Evolutionary conservation across 192 early-diverging fungal species (phyloP).

Genomic region (Dispira simplex): DNA sequence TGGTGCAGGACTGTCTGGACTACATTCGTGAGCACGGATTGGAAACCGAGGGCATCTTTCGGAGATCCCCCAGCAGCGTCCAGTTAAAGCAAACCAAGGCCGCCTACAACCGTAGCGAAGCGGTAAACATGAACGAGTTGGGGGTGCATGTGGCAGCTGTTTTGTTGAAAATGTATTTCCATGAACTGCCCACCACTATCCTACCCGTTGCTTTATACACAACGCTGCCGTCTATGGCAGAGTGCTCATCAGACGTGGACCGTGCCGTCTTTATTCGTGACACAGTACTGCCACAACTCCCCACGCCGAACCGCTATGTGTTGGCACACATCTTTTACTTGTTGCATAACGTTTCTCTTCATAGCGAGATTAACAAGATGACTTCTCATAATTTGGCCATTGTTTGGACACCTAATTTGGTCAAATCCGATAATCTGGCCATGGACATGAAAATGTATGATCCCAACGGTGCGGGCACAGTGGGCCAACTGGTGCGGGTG

Average conservation of each 20-base stretch:
- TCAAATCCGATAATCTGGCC: slow-evolving; percentile 32
- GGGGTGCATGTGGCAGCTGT: slow-evolving; percentile 72
- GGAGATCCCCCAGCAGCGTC: slow-evolving; percentile 59
- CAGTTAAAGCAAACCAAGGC: slow-evolving; percentile 47
- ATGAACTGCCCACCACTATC: slow-evolving; percentile 64
- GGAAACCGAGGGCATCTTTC: slow-evolving; percentile 68
- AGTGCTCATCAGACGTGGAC: not conserved
- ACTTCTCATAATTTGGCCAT: slow-evolving; percentile 64
- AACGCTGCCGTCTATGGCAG: slow-evolving; percentile 31
- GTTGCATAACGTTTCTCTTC: slow-evolving; percentile 20
- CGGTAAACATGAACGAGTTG: slow-evolving; percentile 39
- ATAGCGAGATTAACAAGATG: slow-evolving; percentile 52
- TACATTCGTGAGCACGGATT: slow-evolving; percentile 57
- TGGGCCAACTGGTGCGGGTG: not conserved
- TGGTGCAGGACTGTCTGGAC: slow-evolving; percentile 53
- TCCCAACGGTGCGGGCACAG: not conserved
- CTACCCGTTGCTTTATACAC: slow-evolving; percentile 47
- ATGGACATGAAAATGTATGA: slow-evolving; percentile 28
- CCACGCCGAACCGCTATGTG: not conserved
- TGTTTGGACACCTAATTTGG: slow-evolving; percentile 60
- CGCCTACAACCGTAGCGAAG: slow-evolving; percentile 33
- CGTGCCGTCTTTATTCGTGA: slow-evolving; percentile 21
- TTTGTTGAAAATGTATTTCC: slow-evolving; percentile 68
- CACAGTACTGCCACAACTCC: slow-evolving; percentile 14
- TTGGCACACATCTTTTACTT: slow-evolving; percentile 19